Evolutionary conservation across 179 eudicot species (phyloP).

Genomic region (Drosera spatulata): DNA sequence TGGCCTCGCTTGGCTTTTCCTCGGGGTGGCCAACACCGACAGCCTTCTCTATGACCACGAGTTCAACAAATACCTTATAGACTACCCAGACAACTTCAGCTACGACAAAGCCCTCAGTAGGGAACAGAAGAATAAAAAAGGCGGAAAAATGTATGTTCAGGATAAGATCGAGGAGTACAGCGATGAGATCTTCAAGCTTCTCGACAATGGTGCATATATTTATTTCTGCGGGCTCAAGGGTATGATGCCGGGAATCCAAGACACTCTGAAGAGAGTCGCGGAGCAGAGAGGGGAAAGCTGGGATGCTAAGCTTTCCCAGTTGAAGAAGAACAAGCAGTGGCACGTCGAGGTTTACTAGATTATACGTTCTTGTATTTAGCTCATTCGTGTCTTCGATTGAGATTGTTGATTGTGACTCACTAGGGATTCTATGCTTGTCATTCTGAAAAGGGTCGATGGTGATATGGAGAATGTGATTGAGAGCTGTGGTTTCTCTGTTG

Average conservation of each 20-base stretch:
- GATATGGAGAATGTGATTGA: no score
- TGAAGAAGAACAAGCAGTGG: slow-evolving; percentile 96
- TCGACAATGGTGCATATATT: slow-evolving; percentile 82
- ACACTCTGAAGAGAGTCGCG: slow-evolving; percentile 72
- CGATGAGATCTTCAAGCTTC: slow-evolving; percentile 68
- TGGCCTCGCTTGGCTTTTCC: slow-evolving; percentile 95
- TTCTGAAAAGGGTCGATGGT: no score
- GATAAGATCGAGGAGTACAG: slow-evolving; percentile 93
- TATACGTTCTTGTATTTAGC: no score
- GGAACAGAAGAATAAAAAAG: slow-evolving; percentile 69
- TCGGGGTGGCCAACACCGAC: slow-evolving; percentile 81
- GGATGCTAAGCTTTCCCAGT: slow-evolving; percentile 69
- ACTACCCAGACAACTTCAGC: slow-evolving; percentile 66
- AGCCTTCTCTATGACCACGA: slow-evolving; percentile 82
- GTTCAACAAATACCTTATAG: slow-evolving; percentile 57
- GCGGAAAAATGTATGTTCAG: slow-evolving; percentile 95
- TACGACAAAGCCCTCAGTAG: slow-evolving; percentile 81
- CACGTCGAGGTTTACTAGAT: slow-evolving; percentile 78
- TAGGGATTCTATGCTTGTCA: no score
- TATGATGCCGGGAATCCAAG: slow-evolving; percentile 98
- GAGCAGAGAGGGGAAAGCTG: slow-evolving; percentile 87
- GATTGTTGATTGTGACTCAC: no score
- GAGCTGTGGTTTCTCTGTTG: no score
- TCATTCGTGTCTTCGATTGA: no score
- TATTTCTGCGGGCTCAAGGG: slow-evolving; percentile 93